phyloP scores from a whole-genome alignment of 2,329 filamentous ascomycete species.

The Remersonia thermophila region DNA sequence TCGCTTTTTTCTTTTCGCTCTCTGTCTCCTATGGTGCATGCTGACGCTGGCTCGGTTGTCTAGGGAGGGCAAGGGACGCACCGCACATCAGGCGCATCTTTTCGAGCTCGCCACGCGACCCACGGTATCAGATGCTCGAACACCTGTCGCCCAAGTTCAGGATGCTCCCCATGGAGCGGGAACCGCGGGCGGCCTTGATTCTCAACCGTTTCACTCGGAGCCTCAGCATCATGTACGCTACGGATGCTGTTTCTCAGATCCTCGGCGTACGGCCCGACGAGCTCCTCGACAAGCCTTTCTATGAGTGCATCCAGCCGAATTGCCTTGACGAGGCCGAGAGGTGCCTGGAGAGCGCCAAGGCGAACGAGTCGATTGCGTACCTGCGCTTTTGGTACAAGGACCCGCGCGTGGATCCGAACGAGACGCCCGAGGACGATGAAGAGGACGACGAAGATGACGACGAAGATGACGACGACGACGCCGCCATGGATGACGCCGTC shows the following conservation, averaged over 20 bases:
- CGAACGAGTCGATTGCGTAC: constrained; percentile 84
- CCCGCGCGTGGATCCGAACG: constrained; percentile 47
- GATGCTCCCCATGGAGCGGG: constrained; percentile 50
- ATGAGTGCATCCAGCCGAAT: constrained; percentile 70
- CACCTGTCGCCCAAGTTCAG: constrained; percentile 73
- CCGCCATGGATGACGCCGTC: constrained; percentile 8
- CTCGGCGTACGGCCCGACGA: constrained; percentile 59
- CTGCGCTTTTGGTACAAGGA: constrained; percentile 76
- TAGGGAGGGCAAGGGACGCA: constrained; percentile 65
- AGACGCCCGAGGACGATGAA: constrained; percentile 29
- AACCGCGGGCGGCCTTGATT: constrained; percentile 73
- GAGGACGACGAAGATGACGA: constrained; percentile 34
- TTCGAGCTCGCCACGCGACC: constrained; percentile 68
- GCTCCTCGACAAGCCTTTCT: constrained; percentile 69
- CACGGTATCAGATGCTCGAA: constrained; percentile 80
- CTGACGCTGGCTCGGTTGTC: constrained; percentile 10
- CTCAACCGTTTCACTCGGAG: constrained; percentile 77
- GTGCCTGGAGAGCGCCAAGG: constrained; percentile 74
- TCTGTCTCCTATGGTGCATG: too few relatives aligned
- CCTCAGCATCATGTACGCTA: constrained; percentile 76
- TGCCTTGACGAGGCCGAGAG: constrained; percentile 65
- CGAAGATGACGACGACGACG: constrained; percentile 17
- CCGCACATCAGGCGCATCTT: constrained; percentile 70
- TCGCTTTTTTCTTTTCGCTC: not conserved
- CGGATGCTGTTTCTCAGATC: constrained; percentile 61